Base-by-base conservation (phyloP, 805 yeast species). In the Starmerella apis region DNA sequence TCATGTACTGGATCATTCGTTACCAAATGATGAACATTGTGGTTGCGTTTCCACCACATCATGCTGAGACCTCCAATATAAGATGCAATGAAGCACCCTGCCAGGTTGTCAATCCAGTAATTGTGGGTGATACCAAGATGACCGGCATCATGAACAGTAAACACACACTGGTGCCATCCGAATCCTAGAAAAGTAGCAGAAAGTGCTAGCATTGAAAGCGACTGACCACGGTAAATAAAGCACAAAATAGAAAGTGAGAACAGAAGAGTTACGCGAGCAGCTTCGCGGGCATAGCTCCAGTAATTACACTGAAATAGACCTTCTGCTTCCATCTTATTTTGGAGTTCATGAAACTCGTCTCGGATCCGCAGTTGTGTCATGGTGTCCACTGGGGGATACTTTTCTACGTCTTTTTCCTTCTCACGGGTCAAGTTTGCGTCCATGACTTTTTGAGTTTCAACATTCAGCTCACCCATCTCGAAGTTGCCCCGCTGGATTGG, bases 41-140 rank as follows among this genome's bases (percentile, higher is more conserved):
- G 96, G 65, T 84, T 86, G 47, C 88, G 72, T 59, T 86, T 87
- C 96, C 96, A 86, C 96, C 96, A 86, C 2, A 95, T 94, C 19
- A 86, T 62, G 42, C 94, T 83, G 37, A 86, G 71, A 0, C 96
- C 96, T n/a, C 96, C 96, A 46, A 79, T 66, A 70, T 74, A 86
- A 54, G 84, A 78, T 1, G 95, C 94, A 45, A 86, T 70, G 2
- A 77, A 46, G 64, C 80, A 77, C 1, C 94, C 94, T 50, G 84
- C 71, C 18, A 82, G 63, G 61, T 81, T 86, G 64, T 86, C 96
- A 9, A 77, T 42, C 57, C 80, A 82, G 65, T 82, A 86, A 59
- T 83, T 71, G 63, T 86, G 96, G 0, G 94, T 81, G 46, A 86
- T 81, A 2, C 86, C 75, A 13, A 84, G 74, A 63, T 86, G 96